A percentile compares a stretch with the other conserved stretches of the same genome.
These are phyloP conservation scores for Alternaria brassicicola DNA, from an alignment of 2,329 filamentous ascomycete genomes.

Conservation along the genomic window DNA sequence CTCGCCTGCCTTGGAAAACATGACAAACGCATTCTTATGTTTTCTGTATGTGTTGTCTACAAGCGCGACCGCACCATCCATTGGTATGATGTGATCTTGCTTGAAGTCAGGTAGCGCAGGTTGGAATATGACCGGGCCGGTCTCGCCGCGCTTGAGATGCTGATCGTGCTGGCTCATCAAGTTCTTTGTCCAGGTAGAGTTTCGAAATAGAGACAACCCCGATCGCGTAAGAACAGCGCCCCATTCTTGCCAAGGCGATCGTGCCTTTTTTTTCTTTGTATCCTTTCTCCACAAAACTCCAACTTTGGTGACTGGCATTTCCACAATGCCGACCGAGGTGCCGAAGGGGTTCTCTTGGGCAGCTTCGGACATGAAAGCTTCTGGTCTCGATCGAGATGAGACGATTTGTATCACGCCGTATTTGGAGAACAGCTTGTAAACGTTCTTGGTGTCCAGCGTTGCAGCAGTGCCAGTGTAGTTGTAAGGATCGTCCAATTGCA, in stretches of 20 bases:
- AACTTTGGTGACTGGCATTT: conserved; percentile 97
- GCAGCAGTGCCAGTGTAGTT: conserved; percentile 79
- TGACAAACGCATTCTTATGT: conserved; percentile 93
- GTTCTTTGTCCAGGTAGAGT: conserved; percentile 88
- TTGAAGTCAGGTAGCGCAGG: conserved; percentile 92
- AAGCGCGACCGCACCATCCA: conserved; percentile 87
- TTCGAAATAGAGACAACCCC: conserved; percentile 95
- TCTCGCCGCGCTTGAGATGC: conserved; percentile 78
- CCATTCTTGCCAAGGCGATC: conserved; percentile 99
- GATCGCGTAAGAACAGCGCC: conserved; percentile 95
- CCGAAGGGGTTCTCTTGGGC: conserved; percentile 84
- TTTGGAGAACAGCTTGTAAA: conserved; percentile 88
- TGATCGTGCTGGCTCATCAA: conserved; percentile 86
- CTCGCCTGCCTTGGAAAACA: conserved; percentile 81
- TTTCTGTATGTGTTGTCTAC: conserved; percentile 87
- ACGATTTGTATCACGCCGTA: conserved; percentile 94
- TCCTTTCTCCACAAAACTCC: conserved; percentile 95
- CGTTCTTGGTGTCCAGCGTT: conserved; percentile 76
- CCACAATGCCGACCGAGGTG: conserved; percentile 83
- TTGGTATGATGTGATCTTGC: conserved; percentile 90
- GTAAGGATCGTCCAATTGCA: conserved; percentile 91
- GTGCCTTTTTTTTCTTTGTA: conserved; percentile 87
- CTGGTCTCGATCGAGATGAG: conserved; percentile 88
- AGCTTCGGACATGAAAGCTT: conserved; percentile 91
- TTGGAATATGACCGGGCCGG: conserved; percentile 83